Conservation (phyloP, 305 asterid species). For the Fraxinus floribunda region DNA sequence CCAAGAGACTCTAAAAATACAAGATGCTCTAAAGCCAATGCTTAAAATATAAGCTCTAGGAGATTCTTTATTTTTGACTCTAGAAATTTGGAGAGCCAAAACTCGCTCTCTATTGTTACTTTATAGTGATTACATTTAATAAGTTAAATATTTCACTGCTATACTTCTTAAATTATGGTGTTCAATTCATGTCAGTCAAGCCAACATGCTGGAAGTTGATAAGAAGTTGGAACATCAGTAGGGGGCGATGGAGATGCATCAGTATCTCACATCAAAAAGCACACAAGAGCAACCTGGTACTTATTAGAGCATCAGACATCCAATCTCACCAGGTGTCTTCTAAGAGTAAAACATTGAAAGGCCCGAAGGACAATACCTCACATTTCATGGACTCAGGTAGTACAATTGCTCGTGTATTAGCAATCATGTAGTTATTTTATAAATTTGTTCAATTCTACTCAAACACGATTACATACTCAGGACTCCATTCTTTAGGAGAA, state of each 20-base stretch:
- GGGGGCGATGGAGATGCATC: neutral
- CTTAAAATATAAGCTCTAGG: neutral
- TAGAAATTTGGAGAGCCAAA: neutral
- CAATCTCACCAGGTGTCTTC: neutral
- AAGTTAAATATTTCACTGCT: neutral
- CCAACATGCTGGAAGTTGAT: neutral
- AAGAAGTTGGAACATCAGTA: neutral
- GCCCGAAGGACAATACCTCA: neutral
- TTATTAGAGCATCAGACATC: neutral
- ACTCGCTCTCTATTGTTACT: neutral
- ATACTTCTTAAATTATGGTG: neutral
- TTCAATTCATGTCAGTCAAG: neutral
- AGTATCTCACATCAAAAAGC: neutral
- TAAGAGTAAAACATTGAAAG: neutral
- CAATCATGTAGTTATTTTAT: neutral
- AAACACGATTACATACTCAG: neutral
- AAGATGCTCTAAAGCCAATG: neutral
- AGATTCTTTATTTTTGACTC: neutral
- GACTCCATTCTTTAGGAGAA: conserved; percentile 3
- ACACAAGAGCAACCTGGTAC: neutral
- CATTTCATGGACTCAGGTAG: neutral
- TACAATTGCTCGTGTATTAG: neutral
- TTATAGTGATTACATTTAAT: neutral
- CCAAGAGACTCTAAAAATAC: neutral
- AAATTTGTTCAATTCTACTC: neutral